Base-by-base conservation (phyloP, 2,329 filamentous ascomycete genomes). In the Nothopassalora personata region DNA sequence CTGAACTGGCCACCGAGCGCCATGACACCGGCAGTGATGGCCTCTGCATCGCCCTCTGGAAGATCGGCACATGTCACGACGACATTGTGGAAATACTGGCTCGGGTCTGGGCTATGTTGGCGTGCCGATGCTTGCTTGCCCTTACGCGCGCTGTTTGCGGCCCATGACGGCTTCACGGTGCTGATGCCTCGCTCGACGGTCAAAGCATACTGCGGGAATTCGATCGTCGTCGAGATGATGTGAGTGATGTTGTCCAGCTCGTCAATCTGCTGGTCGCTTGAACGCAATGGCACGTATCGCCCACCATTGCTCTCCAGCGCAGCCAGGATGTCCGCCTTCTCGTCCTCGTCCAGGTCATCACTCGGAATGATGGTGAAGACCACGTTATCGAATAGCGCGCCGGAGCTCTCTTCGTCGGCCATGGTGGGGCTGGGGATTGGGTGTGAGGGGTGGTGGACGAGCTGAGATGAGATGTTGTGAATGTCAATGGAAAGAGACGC, bases 101-200 rank as follows among this genome's bases (percentile, higher is more conserved):
- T 84, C 1, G 93, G 92, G 68, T 99, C 94, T 1, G 94, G 94
- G 49, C 88, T 97, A 73, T 88, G 95, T 15, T 91, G 89, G 45
- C 93, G 86, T 9, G 92, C 84, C 66, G 90, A 91, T 34, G 86
- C 86, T 56, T 88, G 80, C 71, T 88, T 92, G 58, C 80, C 80
- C 67, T 86, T 88, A 23, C 80, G 73, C 1, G 96, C 73, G 4
- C 89, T 94, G 27, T 81, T 80, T 3, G 83, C 81, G 50, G 97
- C 83, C 93, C 94, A 99, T 58, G 83, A 79, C 3, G 89, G 86
- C 64, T 86, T 92, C 30, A 97, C 86, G 1, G 97, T 89, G 10
- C 91, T 88, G 53, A 94, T 87, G 81, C 96, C 88, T 64, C 84
- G 79, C 51, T 90, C 88, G 63, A 88, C 81, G 1, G 90, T 86